These are phyloP conservation scores for Kodamaea kakaduensis DNA, from an alignment of 805 yeast genomes.

Conservation along the genomic window DNA sequence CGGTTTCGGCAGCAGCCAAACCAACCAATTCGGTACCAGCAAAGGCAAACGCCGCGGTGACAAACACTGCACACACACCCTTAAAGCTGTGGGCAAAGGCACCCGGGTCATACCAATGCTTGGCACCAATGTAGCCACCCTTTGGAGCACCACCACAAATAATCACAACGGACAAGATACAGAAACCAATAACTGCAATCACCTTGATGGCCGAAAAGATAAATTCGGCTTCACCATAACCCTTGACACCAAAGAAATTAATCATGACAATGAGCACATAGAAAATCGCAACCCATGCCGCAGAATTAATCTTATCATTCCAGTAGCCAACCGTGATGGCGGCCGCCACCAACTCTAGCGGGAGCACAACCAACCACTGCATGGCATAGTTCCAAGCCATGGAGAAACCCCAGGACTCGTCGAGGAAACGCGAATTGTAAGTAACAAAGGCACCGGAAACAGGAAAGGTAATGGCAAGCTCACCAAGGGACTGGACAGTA, in stretches of 20 bases:
- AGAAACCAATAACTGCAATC: constrained; percentile 55
- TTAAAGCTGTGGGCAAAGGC: constrained; percentile 63
- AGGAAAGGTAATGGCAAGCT: constrained; percentile 45
- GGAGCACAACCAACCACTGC: constrained; percentile 62
- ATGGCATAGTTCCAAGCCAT: constrained; percentile 69
- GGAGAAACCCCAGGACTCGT: constrained; percentile 67
- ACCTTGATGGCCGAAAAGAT: constrained; percentile 64
- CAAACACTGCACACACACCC: constrained; percentile 69
- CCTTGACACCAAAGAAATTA: constrained; percentile 51
- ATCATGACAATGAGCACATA: constrained; percentile 46
- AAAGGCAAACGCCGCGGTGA: constrained; percentile 73
- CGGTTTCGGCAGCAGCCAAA: constrained; percentile 73
- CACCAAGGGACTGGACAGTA: constrained; percentile 42
- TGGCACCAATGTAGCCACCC: constrained; percentile 53
- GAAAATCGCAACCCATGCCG: constrained; percentile 55
- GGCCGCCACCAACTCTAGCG: constrained; percentile 64
- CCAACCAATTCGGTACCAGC: constrained; percentile 74
- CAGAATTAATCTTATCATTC: constrained; percentile 47
- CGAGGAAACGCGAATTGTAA: constrained; percentile 60
- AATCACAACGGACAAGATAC: constrained; percentile 51
- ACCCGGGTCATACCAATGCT: constrained; percentile 63
- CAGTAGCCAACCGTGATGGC: constrained; percentile 54
- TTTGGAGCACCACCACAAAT: constrained; percentile 55
- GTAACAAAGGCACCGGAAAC: constrained; percentile 45
- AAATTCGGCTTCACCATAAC: constrained; percentile 62